Conservation (phyloP, 2,329 filamentous ascomycete species). For the Hymenoscyphus linearis region DNA sequence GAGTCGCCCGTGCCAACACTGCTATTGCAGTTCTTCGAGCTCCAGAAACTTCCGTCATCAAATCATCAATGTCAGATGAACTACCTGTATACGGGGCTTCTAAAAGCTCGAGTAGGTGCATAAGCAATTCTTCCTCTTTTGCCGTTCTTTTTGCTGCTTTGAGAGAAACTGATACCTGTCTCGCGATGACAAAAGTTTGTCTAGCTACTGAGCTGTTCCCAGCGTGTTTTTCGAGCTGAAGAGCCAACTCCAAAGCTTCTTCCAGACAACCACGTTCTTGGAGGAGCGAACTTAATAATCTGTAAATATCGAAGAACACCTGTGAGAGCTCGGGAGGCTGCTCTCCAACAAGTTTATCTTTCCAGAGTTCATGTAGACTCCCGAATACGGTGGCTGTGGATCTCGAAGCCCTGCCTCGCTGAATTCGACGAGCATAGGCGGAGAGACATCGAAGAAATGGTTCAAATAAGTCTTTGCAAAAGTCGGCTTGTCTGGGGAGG, state of each 20-base stretch:
- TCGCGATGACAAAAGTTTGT: conserved; percentile 47
- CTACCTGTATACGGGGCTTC: conserved; percentile 56
- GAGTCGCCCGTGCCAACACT: conserved; percentile 34
- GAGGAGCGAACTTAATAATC: conserved; percentile 46
- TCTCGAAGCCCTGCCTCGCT: conserved; percentile 15
- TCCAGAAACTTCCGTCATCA: conserved; percentile 51
- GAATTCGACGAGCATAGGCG: conserved; percentile 51
- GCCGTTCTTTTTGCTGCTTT: conserved; percentile 38
- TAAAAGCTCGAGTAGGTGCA: conserved; percentile 48
- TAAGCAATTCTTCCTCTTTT: conserved; percentile 39
- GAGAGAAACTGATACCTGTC: conserved; percentile 49
- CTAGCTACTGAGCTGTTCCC: conserved; percentile 27
- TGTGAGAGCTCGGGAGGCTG: conserved; percentile 10
- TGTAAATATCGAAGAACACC: conserved; percentile 34
- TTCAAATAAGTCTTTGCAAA: conserved; percentile 59
- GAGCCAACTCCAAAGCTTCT: conserved; percentile 52
- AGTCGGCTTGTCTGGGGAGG: conserved; percentile 52
- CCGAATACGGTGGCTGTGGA: conserved; percentile 16
- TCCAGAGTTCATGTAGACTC: conserved; percentile 19
- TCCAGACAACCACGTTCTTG: conserved; percentile 41
- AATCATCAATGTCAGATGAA: conserved; percentile 53
- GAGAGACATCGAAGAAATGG: conserved; percentile 59
- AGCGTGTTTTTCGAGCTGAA: conserved; percentile 34
- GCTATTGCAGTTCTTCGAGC: conserved; percentile 50
- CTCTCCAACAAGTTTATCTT: conserved; percentile 18